phyloP scores from a whole-genome alignment of 345 rosid genomes.

The Citrus sp. region DNA sequence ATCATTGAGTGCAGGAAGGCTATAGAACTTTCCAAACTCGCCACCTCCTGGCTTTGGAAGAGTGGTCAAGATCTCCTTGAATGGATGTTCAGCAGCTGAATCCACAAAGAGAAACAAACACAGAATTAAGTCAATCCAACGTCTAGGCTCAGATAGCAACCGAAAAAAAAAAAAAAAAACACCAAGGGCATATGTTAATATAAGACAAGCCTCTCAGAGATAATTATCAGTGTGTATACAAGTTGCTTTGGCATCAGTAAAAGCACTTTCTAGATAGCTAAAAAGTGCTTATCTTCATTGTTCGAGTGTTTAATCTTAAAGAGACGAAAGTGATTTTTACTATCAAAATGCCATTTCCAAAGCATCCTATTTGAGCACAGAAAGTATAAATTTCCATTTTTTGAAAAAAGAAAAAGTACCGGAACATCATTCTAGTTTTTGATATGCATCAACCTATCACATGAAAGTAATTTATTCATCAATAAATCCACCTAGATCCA shows the following conservation, averaged over 20 bases:
- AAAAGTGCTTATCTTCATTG: neutral
- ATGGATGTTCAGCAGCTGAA: conserved; percentile 89
- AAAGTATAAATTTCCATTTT: neutral
- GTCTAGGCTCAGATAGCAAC: neutral
- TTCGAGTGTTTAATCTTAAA: neutral
- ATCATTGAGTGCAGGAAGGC: conserved; percentile 91
- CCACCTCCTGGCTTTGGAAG: conserved; percentile 98
- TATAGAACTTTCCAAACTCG: conserved; percentile 88
- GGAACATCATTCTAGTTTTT: neutral
- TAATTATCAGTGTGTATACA: neutral
- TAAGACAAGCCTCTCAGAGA: neutral
- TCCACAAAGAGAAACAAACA: conserved; percentile 7
- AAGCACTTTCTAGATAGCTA: neutral
- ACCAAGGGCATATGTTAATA: too few relatives aligned
- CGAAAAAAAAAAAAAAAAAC: neutral
- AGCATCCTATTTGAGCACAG: neutral
- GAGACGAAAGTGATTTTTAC: neutral
- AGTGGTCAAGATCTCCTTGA: conserved; percentile 66
- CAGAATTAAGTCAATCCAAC: neutral
- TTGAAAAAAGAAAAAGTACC: neutral
- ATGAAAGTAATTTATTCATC: neutral
- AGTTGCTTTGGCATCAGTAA: neutral
- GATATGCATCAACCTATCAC: neutral
- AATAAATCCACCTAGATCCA: neutral
- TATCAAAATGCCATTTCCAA: neutral